A percentile compares a stretch with the other conserved stretches of the same genome.
Evolutionary conservation across 495 filamentous ascomycete species (phyloP).

Genomic region (Terfezia claveryi): DNA sequence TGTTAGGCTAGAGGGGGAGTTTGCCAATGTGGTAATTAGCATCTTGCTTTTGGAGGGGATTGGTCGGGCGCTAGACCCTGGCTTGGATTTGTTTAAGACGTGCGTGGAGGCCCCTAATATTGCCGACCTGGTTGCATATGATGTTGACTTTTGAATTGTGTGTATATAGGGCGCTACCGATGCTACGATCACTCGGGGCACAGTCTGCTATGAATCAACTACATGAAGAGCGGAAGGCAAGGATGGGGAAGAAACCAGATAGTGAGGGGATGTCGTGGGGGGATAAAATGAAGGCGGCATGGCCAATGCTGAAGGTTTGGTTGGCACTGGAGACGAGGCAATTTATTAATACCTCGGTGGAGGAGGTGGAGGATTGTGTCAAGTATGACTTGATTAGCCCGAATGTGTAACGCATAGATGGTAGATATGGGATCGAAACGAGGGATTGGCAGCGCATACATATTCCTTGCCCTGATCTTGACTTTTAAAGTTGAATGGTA

Average conservation of each 20-base stretch:
- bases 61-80: slow-evolving; percentile 63
- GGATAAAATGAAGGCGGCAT: slow-evolving; percentile 26
- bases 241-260: slow-evolving; percentile 19
- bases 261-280: not conserved
- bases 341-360: slow-evolving; percentile 68
- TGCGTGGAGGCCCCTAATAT: slow-evolving; percentile 18
- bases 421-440: too few species aligned
- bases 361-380: slow-evolving; percentile 69
- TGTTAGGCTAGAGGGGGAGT: slow-evolving; percentile 88
- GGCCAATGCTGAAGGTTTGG: slow-evolving; percentile 90
- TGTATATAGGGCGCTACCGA: slow-evolving; percentile 52
- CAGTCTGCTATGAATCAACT: slow-evolving; percentile 22
- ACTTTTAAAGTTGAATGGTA: too few species aligned
- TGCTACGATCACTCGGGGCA: slow-evolving; percentile 68
- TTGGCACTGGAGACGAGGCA: slow-evolving; percentile 70
- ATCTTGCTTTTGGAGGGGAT: slow-evolving; percentile 91
- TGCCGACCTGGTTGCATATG: not conserved
- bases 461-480: too few species aligned
- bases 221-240: too few species aligned
- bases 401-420: slow-evolving; percentile 35
- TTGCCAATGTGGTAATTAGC: slow-evolving; percentile 93
- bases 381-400: slow-evolving; percentile 65
- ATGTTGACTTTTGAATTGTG: not conserved
- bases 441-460: too few species aligned
- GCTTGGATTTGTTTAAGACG: slow-evolving; percentile 72